phyloP scores from a whole-genome alignment of 208 protist genomes.

The Blastocrithidia nonstop region DNA sequence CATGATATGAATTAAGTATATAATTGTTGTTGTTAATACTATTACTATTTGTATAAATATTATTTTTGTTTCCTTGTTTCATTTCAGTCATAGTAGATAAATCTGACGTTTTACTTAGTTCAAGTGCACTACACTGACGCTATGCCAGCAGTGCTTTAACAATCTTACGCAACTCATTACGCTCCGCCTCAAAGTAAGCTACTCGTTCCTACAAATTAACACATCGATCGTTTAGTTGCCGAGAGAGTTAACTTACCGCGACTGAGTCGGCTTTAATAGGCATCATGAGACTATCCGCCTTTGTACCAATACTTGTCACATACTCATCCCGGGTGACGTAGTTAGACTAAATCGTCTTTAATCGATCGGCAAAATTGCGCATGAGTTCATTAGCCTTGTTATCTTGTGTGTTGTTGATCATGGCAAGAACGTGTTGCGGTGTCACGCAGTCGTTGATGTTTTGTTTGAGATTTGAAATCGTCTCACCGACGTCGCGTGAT shows the following conservation, averaged over 20 bases:
- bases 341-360: constrained; percentile 26
- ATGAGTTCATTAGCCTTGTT: constrained; percentile 7
- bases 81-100: too few relatives aligned
- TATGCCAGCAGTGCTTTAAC: constrained; percentile 20
- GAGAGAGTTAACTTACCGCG: constrained; percentile 31
- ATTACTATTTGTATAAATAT: too few relatives aligned
- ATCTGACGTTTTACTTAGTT: too few relatives aligned
- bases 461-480: constrained; percentile 18
- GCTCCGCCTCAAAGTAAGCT: constrained; percentile 56
- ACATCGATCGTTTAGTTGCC: constrained; percentile 22
- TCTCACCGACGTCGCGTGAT: constrained; percentile 25
- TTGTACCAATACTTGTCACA: constrained; percentile 19
- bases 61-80: too few relatives aligned
- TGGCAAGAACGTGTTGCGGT: not conserved
- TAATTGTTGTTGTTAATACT: too few relatives aligned
- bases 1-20: too few relatives aligned
- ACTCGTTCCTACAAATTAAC: constrained; percentile 61
- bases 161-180: constrained; percentile 43
- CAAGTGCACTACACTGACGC: not conserved
- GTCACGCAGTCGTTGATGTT: constrained; percentile 8
- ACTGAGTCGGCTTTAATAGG: constrained; percentile 37
- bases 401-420: constrained; percentile 3
- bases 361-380: constrained; percentile 8
- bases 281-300: constrained; percentile 30
- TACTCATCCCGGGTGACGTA: constrained; percentile 37